phyloP scores from a whole-genome alignment of 305 asterid species.

The Andrographis paniculata region DNA sequence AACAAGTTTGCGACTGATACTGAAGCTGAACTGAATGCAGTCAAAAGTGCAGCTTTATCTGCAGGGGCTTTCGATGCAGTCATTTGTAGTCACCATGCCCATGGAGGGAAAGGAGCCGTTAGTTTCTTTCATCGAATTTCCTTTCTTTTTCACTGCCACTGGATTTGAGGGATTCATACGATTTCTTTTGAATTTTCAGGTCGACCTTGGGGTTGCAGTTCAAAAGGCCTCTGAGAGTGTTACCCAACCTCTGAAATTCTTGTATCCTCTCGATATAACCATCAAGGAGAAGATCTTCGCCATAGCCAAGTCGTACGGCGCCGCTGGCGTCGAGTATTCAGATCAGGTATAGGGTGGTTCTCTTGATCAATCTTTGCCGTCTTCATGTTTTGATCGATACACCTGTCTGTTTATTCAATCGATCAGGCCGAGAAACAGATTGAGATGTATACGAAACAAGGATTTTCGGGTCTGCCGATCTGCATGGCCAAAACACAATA shows the following conservation, averaged over 20 bases:
- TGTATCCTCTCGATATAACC: conserved; percentile 71
- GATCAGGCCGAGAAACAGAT: conserved; percentile 95
- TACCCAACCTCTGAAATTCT: conserved; percentile 64
- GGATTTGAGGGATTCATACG: neutral
- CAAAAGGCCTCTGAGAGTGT: conserved; percentile 85
- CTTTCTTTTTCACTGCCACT: neutral
- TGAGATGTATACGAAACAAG: conserved; percentile 88
- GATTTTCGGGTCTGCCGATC: conserved; percentile 74
- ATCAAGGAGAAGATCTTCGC: conserved; percentile 93
- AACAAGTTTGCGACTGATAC: conserved; percentile 88
- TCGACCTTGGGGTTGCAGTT: conserved; percentile 82
- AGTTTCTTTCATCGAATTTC: conserved; percentile 22
- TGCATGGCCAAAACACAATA: conserved; percentile 75
- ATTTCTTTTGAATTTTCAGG: conserved; percentile 37
- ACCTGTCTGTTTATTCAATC: neutral
- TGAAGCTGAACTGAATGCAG: conserved; percentile 76
- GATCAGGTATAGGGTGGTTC: conserved; percentile 55
- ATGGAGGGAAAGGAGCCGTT: conserved; percentile 98
- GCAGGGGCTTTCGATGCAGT: conserved; percentile 97
- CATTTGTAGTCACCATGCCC: conserved; percentile 91
- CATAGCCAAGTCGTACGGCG: conserved; percentile 93
- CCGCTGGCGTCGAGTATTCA: conserved; percentile 85
- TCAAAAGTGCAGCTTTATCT: conserved; percentile 60
- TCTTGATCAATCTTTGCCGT: neutral
- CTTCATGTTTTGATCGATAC: too few species aligned